Percentiles rank a stretch among this genome's conserved stretches.
Evolutionary conservation across 176 grass and related monocot species (phyloP).

Genomic region (Triticum timopheevii): DNA sequence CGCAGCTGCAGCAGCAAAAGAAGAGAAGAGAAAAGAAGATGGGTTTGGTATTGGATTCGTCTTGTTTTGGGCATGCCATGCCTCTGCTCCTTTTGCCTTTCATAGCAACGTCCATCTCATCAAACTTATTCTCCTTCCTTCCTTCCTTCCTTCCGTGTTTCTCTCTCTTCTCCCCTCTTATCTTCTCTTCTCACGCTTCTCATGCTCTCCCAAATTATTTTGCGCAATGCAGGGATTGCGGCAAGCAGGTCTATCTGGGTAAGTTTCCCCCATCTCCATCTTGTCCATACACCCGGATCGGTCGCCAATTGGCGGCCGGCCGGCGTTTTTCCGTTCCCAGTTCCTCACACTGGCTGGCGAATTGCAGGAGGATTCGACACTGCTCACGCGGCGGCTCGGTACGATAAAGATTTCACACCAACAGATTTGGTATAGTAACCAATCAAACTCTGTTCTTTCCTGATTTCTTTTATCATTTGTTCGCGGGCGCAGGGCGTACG

Average conservation of each 20-base stretch:
- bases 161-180: not conserved
- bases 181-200: not conserved
- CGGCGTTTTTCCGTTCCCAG: slow-evolving; percentile 10
- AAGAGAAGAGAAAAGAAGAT: not conserved
- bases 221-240: slow-evolving; percentile 94
- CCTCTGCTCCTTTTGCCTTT: slow-evolving; percentile 55
- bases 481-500: slow-evolving; percentile 62
- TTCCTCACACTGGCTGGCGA: slow-evolving; percentile 4
- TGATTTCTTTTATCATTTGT: not conserved
- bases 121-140: slow-evolving; percentile 42
- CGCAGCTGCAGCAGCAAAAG: not conserved
- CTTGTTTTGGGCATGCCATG: slow-evolving; percentile 58
- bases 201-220: slow-evolving; percentile 24
- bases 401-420: not conserved
- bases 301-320: slow-evolving; percentile 33
- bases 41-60: slow-evolving; percentile 39
- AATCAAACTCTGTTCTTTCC: not conserved
- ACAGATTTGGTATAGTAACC: not conserved
- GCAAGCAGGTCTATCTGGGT: slow-evolving; percentile 99
- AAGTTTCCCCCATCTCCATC: slow-evolving; percentile 44
- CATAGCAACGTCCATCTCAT: slow-evolving; percentile 56
- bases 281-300: slow-evolving; percentile 31
- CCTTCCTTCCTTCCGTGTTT: not conserved
- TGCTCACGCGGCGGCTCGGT: slow-evolving; percentile 94
- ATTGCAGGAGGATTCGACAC: slow-evolving; percentile 96